phyloP scores from a whole-genome alignment of 768 basidiomycete species.

The Mycena amicta region DNA sequence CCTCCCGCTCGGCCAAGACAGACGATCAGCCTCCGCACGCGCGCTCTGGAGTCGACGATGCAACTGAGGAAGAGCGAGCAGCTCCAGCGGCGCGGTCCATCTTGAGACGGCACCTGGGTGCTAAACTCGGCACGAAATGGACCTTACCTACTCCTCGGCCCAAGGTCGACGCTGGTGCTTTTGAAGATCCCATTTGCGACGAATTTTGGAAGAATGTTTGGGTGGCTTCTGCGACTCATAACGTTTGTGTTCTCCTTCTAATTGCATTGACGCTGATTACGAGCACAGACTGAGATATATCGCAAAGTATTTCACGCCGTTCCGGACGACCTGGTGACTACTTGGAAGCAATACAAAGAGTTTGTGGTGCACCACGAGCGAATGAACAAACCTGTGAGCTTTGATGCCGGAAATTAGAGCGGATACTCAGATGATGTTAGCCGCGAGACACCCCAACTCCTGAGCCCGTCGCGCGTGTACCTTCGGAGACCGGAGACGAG shows the following conservation, averaged over 20 bases:
- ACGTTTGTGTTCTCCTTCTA: conserved; percentile 54
- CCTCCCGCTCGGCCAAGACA: conserved; percentile 38
- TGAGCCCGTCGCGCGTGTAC: conserved; percentile 55
- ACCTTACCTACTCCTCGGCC: conserved; percentile 70
- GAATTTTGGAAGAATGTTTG: conserved; percentile 90
- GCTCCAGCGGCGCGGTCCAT: conserved; percentile 52
- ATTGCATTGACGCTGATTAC: conserved; percentile 18
- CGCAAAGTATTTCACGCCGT: conserved; percentile 93
- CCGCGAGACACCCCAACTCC: conserved; percentile 39
- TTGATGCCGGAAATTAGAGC: conserved; percentile 8
- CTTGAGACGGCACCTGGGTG: conserved; percentile 54
- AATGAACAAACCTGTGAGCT: conserved; percentile 64
- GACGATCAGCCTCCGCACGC: conserved; percentile 53
- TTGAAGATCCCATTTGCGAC: conserved; percentile 88
- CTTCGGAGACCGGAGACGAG: conserved; percentile 59
- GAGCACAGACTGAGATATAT: conserved; percentile 84
- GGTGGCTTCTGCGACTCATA: conserved; percentile 85
- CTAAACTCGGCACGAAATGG: conserved; percentile 61
- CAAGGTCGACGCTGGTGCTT: conserved; percentile 70
- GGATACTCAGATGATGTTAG: conserved; percentile 33
- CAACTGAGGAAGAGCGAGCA: conserved; percentile 50
- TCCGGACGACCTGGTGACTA: conserved; percentile 90
- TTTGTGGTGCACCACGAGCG: conserved; percentile 79
- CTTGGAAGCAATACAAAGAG: conserved; percentile 95
- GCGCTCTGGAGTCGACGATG: conserved; percentile 45